These are phyloP conservation scores for Saururus chinensis DNA, from an alignment of 164 flowering plant genomes.

Conservation along the genomic window DNA sequence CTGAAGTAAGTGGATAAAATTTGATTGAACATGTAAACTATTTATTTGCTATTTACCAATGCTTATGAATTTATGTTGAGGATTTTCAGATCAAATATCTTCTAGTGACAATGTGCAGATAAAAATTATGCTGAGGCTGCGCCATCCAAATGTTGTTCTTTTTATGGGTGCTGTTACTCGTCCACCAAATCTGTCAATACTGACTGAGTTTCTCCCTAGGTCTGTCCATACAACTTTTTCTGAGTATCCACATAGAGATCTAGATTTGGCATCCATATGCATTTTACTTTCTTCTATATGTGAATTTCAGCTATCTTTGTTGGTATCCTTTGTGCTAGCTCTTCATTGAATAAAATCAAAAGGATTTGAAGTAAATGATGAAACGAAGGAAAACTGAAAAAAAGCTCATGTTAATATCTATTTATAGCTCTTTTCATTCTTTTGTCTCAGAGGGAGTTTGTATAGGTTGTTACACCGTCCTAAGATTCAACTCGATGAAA, in stretches of 20 bases:
- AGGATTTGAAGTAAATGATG: neutral
- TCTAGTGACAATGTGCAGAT: slow-evolving; percentile 36
- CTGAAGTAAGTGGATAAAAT: slow-evolving; percentile 48
- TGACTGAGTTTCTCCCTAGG: slow-evolving; percentile 96
- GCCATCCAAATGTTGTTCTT: slow-evolving; percentile 98
- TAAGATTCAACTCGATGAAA: slow-evolving; percentile 67
- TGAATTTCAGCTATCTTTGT: too few relatives aligned
- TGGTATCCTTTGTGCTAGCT: neutral
- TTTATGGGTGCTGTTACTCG: slow-evolving; percentile 98
- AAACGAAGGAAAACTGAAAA: too few relatives aligned
- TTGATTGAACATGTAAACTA: neutral
- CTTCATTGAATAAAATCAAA: too few relatives aligned
- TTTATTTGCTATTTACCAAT: neutral
- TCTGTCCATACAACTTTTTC: slow-evolving; percentile 11
- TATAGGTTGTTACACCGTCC: slow-evolving; percentile 83
- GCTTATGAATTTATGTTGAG: neutral
- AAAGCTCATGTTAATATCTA: too few relatives aligned
- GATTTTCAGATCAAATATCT: slow-evolving; percentile 4
- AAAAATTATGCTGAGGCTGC: slow-evolving; percentile 82
- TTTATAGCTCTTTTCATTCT: slow-evolving; percentile 3
- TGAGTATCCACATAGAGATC: neutral
- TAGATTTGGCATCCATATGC: neutral
- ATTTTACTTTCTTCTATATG: neutral
- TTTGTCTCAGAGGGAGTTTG: slow-evolving; percentile 75
- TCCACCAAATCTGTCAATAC: slow-evolving; percentile 85